Percentiles rank a stretch among this genome's conserved stretches.
These are phyloP conservation scores for Euryodendron excelsum DNA, from an alignment of 148 eudicot genomes.

Conservation along the genomic window DNA sequence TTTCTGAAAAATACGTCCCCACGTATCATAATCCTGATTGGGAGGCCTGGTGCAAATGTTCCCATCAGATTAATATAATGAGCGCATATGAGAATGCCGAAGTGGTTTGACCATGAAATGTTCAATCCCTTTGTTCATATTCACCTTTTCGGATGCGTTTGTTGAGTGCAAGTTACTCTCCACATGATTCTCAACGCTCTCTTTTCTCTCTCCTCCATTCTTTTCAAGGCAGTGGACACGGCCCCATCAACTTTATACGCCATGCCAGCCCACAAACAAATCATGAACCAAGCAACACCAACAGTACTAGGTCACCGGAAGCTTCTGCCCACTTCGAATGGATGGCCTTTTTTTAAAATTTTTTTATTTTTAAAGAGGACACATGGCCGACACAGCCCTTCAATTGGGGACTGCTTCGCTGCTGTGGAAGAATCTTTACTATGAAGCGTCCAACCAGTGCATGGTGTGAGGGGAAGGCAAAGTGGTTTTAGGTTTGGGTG, in stretches of 20 bases:
- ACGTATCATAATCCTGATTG: neutral
- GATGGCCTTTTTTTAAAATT: too few species aligned
- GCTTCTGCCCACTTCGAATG: too few species aligned
- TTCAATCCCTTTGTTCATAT: neutral
- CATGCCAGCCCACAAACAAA: neutral
- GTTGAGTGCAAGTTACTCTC: constrained; percentile 9
- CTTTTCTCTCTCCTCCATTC: neutral
- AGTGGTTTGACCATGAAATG: neutral
- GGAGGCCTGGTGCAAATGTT: neutral
- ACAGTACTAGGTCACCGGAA: neutral
- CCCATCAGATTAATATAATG: neutral
- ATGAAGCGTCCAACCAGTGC: too few species aligned
- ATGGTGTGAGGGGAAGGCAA: too few species aligned
- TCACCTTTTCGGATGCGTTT: too few species aligned
- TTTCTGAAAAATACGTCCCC: too few species aligned
- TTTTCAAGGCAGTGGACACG: constrained; percentile 2
- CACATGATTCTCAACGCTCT: neutral
- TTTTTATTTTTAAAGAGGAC: too few species aligned
- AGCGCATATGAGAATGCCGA: constrained; percentile 2
- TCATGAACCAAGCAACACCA: neutral
- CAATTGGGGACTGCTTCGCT: too few species aligned
- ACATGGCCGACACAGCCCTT: too few species aligned
- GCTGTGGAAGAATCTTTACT: too few species aligned
- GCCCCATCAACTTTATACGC: constrained; percentile 10
- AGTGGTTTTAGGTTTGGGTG: too few species aligned